Percentiles rank a stretch among this genome's conserved stretches.
These are phyloP conservation scores for Spiraea crenata DNA, from an alignment of 331 rosid species.

Conservation along the genomic window DNA sequence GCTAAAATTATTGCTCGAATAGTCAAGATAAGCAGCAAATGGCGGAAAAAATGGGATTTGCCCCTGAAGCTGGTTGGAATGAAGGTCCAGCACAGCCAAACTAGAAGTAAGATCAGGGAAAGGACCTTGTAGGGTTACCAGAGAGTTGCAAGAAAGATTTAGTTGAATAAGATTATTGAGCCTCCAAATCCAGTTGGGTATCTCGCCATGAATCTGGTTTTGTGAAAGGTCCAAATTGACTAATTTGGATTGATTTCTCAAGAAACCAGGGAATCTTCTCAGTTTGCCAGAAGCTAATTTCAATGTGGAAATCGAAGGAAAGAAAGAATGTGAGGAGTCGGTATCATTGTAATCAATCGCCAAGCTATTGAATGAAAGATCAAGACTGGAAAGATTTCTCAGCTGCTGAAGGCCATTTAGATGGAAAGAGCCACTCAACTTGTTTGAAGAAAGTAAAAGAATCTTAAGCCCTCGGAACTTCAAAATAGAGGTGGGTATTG, in stretches of 20 bases:
- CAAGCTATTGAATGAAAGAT: constrained; percentile 54
- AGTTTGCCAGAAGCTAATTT: constrained; percentile 39
- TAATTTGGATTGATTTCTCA: constrained; percentile 37
- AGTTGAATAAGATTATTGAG: accelerated
- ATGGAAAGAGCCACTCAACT: constrained; percentile 24
- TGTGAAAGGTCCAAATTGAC: constrained; percentile 38
- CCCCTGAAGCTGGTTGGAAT: constrained; percentile 26
- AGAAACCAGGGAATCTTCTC: constrained; percentile 35
- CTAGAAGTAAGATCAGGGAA: neutral
- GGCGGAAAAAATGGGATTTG: neutral
- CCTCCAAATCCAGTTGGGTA: constrained; percentile 61
- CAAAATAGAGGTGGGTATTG: constrained; percentile 28
- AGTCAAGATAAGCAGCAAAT: constrained; percentile 9
- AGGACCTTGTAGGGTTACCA: constrained; percentile 33
- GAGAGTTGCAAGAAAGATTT: constrained; percentile 24
- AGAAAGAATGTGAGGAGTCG: neutral
- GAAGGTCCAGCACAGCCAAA: constrained; percentile 38
- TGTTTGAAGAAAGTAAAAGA: constrained; percentile 48
- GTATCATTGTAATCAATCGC: neutral
- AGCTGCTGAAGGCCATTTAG: constrained; percentile 12
- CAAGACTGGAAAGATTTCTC: constrained; percentile 35
- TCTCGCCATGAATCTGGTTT: constrained; percentile 35
- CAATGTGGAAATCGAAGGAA: constrained; percentile 23
- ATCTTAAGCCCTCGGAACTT: constrained; percentile 22
- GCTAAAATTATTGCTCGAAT: constrained; percentile 17